These are phyloP conservation scores for Botrytis cinerea DNA, from an alignment of 2,329 filamentous ascomycete genomes.

Conservation along the genomic window DNA sequence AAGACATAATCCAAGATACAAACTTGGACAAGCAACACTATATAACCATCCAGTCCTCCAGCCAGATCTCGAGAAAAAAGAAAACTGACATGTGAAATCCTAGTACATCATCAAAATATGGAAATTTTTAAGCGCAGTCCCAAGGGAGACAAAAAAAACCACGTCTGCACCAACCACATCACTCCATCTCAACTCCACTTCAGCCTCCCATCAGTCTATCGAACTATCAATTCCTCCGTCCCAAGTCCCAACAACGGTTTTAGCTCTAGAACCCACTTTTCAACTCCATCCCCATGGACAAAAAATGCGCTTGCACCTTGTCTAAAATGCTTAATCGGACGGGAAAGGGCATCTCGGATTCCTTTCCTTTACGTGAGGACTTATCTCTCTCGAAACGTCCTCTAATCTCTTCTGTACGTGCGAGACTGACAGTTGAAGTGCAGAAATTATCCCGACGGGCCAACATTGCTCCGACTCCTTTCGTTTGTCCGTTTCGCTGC, in stretches of 20 bases:
- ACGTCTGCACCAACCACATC: conserved; percentile 2
- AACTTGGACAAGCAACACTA: not conserved
- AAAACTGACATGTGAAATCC: not conserved
- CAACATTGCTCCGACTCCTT: not conserved
- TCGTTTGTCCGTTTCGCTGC: not conserved
- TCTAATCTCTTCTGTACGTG: not conserved
- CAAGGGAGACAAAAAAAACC: not conserved
- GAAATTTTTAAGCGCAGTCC: not conserved
- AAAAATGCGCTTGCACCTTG: not conserved
- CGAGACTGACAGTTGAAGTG: not conserved
- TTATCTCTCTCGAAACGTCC: not conserved
- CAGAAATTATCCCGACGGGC: not conserved
- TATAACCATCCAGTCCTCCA: not conserved
- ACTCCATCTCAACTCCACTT: not conserved
- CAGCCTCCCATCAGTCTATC: not conserved
- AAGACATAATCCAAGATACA: not conserved
- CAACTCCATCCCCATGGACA: not conserved
- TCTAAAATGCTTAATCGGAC: not conserved
- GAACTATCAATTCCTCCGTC: not conserved
- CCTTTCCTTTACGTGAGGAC: not conserved
- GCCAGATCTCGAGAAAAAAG: not conserved
- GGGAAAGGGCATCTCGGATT: not conserved
- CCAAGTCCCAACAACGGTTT: not conserved
- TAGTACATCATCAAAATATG: not conserved
- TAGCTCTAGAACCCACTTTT: not conserved